Evolutionary conservation across 1,284 basidiomycete species (phyloP).

Genomic region (Ganoderma meredithae): DNA sequence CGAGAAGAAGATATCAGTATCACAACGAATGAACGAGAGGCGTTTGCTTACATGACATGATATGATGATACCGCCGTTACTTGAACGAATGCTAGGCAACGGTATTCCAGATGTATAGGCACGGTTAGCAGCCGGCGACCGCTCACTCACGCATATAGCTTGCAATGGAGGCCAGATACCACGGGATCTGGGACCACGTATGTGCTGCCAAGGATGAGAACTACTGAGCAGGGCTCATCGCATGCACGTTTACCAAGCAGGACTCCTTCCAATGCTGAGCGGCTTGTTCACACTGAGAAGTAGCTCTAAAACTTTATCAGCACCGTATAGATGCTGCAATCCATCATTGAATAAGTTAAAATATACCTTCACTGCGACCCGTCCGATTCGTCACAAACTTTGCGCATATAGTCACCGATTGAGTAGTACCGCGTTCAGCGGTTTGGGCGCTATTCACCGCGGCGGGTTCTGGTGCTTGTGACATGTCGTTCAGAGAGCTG

Average conservation of each 20-base stretch:
- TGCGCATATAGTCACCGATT: conserved; percentile 60
- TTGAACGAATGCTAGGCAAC: conserved; percentile 63
- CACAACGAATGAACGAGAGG: background rate
- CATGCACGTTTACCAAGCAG: conserved; percentile 35
- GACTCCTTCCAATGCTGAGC: conserved; percentile 72
- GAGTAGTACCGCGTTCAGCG: background rate
- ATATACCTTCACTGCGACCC: conserved; percentile 67
- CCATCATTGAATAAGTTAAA: background rate
- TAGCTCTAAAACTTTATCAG: conserved; percentile 30
- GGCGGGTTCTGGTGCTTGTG: background rate
- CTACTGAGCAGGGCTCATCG: background rate
- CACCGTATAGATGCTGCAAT: conserved; percentile 12
- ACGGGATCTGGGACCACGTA: conserved; percentile 58
- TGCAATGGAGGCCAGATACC: conserved; percentile 77
- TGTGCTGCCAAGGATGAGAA: conserved; percentile 43
- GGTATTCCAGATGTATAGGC: background rate
- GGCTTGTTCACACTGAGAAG: conserved; percentile 67
- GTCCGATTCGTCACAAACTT: conserved; percentile 63
- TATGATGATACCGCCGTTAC: conserved; percentile 73
- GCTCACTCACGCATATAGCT: conserved; percentile 73
- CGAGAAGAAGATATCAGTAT: conserved; percentile 10
- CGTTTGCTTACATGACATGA: conserved; percentile 69
- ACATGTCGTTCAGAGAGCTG: background rate
- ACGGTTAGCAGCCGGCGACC: too few species aligned
- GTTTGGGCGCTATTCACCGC: conserved; percentile 10